Conservation (phyloP, 768 basidiomycete genomes). For the Gautieria morchelliformis region DNA sequence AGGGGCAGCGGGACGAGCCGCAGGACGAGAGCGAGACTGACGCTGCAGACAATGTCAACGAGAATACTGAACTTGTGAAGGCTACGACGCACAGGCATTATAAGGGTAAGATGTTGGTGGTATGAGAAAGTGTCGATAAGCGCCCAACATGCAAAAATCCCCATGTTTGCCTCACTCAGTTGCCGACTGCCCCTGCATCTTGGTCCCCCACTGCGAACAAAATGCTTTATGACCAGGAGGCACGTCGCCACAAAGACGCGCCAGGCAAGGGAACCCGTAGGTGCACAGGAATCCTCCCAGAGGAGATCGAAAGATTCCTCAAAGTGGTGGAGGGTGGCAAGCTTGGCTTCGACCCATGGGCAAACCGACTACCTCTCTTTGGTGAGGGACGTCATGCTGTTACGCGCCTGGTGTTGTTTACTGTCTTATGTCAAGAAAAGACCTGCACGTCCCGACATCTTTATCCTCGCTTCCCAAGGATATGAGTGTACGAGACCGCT, state of each 20-base stretch:
- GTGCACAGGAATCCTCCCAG: neutral
- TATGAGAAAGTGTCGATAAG: constrained; percentile 3
- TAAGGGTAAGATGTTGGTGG: constrained; percentile 9
- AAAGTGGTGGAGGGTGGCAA: neutral
- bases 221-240: neutral
- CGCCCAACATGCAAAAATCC: neutral
- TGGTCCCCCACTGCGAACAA: neutral
- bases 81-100: constrained; percentile 40
- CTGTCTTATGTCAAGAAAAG: neutral
- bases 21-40: constrained; percentile 65
- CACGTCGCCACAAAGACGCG: too few species aligned
- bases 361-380: neutral
- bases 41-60: constrained; percentile 36
- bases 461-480: neutral
- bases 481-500: neutral
- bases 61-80: neutral
- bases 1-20: constrained; percentile 22
- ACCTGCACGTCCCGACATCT: neutral
- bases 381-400: neutral
- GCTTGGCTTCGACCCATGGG: constrained; percentile 2
- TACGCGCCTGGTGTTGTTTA: neutral
- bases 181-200: neutral
- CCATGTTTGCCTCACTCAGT: neutral
- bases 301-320: constrained; percentile 26
- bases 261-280: too few species aligned